Evolutionary conservation across 2,329 filamentous ascomycete genomes (phyloP), one percentile per base, ranked within the genome.

Genomic region (Alternaria rosae): DNA sequence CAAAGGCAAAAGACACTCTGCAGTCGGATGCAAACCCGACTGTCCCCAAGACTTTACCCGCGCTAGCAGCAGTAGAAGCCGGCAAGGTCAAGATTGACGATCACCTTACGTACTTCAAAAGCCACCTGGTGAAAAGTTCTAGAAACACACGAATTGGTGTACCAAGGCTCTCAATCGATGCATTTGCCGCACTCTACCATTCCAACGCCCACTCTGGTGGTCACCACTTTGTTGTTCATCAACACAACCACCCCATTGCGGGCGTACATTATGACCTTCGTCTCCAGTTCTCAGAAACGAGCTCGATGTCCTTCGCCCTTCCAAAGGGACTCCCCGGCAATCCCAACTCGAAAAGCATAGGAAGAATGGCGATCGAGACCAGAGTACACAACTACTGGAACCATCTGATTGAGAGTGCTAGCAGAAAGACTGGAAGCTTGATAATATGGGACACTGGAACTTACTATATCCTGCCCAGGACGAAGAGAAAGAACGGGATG

Each of bases 191-290:
- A 4, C 72, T 87, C 3, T 87, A 87, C 69, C 69, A 70, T n/a
- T 75, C 79, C 11, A 86, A 85, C 65, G 74, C 81, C 52, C 77
- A 83, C 59, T 57, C 73, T 0, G 62, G 82, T 44, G 85, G 85
- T 9, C 76, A 77, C 21, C 79, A 82, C 38, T 92, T 92, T 71
- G 86, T 92, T 54, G 84, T 92, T 38, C 89, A 92, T 74, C 89
- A 92, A 72, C 89, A 92, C 73, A 89, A 91, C 71, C 90, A 92
- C 72, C 90, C 90, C 2, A 76, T 91, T 44, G 88, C 90, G 10
- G 89, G 90, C 23, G 84, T 84, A 1, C 88, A 90, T 73, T 91
- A 92, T 80, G 90, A 92, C 75, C 82, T 92, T 20, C 83, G 90
- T 3, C 80, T 92, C 17, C 89, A 92, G 75, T 89, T 92, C 73